Evolutionary conservation across 75 land plant species (phyloP).

Genomic region (Selaginella moellendorffii): DNA sequence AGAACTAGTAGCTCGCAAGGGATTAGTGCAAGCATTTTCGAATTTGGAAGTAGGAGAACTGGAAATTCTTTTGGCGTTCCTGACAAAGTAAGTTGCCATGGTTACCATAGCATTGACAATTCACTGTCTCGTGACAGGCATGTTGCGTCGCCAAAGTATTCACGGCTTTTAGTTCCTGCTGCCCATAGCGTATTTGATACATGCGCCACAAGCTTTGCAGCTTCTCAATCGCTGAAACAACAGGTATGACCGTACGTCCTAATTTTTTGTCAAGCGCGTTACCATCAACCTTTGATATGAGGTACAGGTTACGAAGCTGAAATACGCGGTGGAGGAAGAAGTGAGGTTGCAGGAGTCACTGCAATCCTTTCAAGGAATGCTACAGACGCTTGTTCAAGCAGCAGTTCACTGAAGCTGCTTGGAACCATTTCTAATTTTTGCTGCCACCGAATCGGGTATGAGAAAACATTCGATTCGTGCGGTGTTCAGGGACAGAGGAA

Average conservation of each 20-base stretch:
- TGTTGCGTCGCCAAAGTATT: conserved; percentile 38
- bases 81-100: conserved; percentile 38
- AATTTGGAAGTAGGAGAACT: conserved; percentile 60
- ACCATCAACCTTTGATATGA: too few relatives aligned
- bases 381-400: conserved; percentile 25
- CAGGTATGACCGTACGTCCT: too few relatives aligned
- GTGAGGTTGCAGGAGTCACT: conserved; percentile 44
- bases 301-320: conserved; percentile 38
- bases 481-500: too few relatives aligned
- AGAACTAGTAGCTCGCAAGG: conserved; percentile 70
- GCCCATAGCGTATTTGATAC: conserved; percentile 43
- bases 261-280: too few relatives aligned
- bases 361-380: conserved; percentile 68
- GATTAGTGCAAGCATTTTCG: conserved; percentile 42
- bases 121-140: conserved; percentile 18
- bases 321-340: conserved; percentile 45
- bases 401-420: too few relatives aligned
- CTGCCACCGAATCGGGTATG: too few relatives aligned
- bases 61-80: conserved; percentile 47
- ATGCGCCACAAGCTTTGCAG: conserved; percentile 37
- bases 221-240: conserved; percentile 20
- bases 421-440: too few relatives aligned
- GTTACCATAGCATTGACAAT: too few relatives aligned
- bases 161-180: conserved; percentile 51
- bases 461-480: too few relatives aligned